phyloP scores from a whole-genome alignment of 148 eudicot species.

The Cornus suecica region DNA sequence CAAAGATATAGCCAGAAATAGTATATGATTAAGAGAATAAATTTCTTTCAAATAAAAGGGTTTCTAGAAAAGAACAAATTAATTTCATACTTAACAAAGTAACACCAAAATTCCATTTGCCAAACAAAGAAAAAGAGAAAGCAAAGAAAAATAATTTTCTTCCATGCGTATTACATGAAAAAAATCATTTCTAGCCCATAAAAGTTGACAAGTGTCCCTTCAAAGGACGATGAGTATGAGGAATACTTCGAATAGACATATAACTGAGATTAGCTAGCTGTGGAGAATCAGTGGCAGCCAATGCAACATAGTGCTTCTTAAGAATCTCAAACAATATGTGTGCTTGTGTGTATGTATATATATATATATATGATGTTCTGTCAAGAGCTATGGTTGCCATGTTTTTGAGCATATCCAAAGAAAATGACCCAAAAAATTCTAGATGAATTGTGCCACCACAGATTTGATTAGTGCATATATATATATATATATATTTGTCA shows the following conservation, averaged over 20 bases:
- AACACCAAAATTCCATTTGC: neutral
- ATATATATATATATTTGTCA: too few species aligned
- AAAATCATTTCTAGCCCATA: neutral
- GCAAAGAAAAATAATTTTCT: neutral
- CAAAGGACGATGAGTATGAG: neutral
- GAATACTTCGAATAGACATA: neutral
- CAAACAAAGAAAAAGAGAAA: neutral
- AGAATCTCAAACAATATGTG: neutral
- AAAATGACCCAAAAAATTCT: too few species aligned
- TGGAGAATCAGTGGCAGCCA: neutral
- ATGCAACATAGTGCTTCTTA: too few species aligned
- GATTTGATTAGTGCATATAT: too few species aligned
- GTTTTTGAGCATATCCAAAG: too few species aligned
- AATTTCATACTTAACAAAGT: neutral
- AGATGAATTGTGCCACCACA: too few species aligned
- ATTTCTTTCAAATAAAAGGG: neutral
- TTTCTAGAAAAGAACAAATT: too few species aligned
- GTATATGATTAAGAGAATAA: neutral
- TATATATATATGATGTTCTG: too few species aligned
- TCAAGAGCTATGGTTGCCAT: too few species aligned
- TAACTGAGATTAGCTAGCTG: too few species aligned
- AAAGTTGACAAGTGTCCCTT: neutral
- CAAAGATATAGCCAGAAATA: neutral
- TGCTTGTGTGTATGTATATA: too few species aligned
- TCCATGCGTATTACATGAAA: too few species aligned